Evolutionary conservation across 441 rosid species (phyloP).

Genomic region (Erysimum cheiri): DNA sequence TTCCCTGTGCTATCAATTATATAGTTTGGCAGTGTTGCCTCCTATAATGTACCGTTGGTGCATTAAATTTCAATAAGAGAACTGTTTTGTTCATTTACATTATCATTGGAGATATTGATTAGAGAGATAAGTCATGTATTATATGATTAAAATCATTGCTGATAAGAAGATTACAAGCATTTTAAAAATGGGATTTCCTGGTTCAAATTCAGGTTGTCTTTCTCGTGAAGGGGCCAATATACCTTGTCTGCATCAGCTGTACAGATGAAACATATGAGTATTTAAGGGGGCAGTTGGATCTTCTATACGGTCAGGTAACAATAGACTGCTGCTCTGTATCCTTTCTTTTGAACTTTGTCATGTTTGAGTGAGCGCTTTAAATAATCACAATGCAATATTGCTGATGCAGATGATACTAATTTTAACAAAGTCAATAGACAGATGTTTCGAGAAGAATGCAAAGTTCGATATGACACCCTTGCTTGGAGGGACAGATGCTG

Average conservation of each 20-base stretch:
- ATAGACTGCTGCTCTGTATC: constrained; percentile 5
- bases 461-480: constrained; percentile 98
- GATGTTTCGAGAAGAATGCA: constrained; percentile 96
- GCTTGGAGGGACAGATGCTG: constrained; percentile 97
- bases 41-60: neutral
- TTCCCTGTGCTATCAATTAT: constrained; percentile 6
- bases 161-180: neutral
- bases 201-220: constrained; percentile 77
- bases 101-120: constrained; percentile 12
- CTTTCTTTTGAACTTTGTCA: constrained; percentile 9
- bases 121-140: constrained; percentile 5
- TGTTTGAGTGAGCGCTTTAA: constrained; percentile 20
- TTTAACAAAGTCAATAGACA: constrained; percentile 89
- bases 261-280: constrained; percentile 94
- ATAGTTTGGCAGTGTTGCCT: constrained; percentile 6
- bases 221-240: constrained; percentile 97
- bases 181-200: neutral
- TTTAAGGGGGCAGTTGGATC: constrained; percentile 86
- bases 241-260: constrained; percentile 96
- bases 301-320: constrained; percentile 94
- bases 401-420: constrained; percentile 92
- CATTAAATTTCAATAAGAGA: neutral
- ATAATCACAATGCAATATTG: constrained; percentile 39
- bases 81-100: constrained; percentile 8
- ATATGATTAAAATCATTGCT: constrained; percentile 5